Base-by-base conservation (phyloP, 1,284 basidiomycete species). In the Chiua sp. region DNA sequence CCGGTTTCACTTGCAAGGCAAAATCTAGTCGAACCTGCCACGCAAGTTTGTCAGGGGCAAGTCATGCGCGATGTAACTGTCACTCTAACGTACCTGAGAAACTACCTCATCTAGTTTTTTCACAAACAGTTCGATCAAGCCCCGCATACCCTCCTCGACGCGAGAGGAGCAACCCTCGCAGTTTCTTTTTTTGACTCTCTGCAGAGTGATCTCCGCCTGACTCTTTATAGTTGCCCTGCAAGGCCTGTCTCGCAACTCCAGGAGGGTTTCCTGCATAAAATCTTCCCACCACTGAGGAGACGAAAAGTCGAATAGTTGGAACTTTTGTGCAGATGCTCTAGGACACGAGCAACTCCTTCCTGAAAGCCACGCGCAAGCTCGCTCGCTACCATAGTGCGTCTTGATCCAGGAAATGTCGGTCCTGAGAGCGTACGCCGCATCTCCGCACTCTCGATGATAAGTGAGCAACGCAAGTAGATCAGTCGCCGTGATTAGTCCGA, bases 391-490 rank as follows among this genome's bases (percentile, higher is more conserved):
- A 22, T 68, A 72, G 46, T 66, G 51, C 16, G 54, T 15, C 48
- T 11, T 51, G 20, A 71, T 57, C 72, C 69, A 74, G 0, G 46
- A 52, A 0, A 60, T 0, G 16, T 74, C 28, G 2, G 0, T 0
- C 28, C 44, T 30, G 7, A 67, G 30, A 0, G 57, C 51, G 23
- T 62, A 61, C 8, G 65, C 64, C 3, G 60, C 71, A 7, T 64
- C 46, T 1, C 51, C 51, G 15, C 69, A 71, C 5, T 42, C 8
- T 3, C 15, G 47, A 22, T 65, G 71, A 15, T 72, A 70, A 26
- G 55, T 56, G 12, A 73, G 57, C 10, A 72, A 16, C 0, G 57
- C 8, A 6, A 72, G 68, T 0, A 73, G 56, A 47, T 72, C 70
- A 20, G 35, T 1, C 0, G 66, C 51, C 0, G 55, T 56, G 44